Conservation (phyloP, 331 rosid genomes). For the Malus hybrid region DNA sequence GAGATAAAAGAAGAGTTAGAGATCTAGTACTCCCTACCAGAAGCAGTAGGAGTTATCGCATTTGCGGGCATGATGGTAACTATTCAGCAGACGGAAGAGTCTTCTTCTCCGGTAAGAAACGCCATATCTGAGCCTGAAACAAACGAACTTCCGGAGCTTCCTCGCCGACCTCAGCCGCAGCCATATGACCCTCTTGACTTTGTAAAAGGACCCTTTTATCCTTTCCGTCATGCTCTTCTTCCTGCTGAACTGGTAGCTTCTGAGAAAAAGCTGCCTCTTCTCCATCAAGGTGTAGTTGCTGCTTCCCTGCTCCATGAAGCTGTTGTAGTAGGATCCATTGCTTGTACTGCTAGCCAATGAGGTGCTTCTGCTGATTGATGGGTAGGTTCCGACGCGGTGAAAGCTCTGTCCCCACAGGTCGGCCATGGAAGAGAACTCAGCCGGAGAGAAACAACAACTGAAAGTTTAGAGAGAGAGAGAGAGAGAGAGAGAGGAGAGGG, state of each 20-base stretch:
- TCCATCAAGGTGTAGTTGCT: slow-evolving; percentile 43
- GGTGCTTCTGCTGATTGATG: slow-evolving; percentile 36
- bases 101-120: slow-evolving; percentile 49
- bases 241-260: slow-evolving; percentile 75
- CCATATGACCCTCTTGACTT: slow-evolving; percentile 38
- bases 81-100: slow-evolving; percentile 23
- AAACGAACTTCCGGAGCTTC: slow-evolving; percentile 24
- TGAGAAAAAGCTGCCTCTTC: slow-evolving; percentile 65
- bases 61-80: slow-evolving; percentile 15
- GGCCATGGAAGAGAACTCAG: slow-evolving; percentile 8
- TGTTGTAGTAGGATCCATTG: background rate
- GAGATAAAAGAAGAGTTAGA: background rate
- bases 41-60: slow-evolving; percentile 30
- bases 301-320: background rate
- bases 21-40: slow-evolving; percentile 14
- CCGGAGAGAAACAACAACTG: background rate
- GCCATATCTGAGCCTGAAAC: slow-evolving; percentile 45
- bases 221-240: slow-evolving; percentile 46
- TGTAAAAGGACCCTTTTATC: slow-evolving; percentile 52
- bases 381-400: slow-evolving; percentile 18
- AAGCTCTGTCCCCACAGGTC: slow-evolving; percentile 13
- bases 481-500: background rate
- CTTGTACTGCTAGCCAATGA: slow-evolving; percentile 23
- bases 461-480: background rate
- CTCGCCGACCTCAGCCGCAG: slow-evolving; percentile 36